These are phyloP conservation scores for Exidia glandulosa DNA, from an alignment of 768 basidiomycete species.

Conservation along the genomic window DNA sequence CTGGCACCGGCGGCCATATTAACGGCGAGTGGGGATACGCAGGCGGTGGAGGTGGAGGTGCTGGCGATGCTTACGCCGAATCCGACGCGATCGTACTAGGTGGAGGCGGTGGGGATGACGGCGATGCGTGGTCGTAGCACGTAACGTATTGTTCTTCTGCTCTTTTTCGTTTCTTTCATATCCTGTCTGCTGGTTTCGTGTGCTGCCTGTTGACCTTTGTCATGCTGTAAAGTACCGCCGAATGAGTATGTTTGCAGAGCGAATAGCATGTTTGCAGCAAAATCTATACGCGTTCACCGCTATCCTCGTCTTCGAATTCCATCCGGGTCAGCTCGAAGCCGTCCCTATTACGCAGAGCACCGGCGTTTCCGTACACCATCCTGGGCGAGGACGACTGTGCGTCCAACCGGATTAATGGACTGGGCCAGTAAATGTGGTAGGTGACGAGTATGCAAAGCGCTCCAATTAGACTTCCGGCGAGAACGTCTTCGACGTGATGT, in stretches of 20 bases:
- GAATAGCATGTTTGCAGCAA: no score
- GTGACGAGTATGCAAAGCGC: slow-evolving; percentile 34
- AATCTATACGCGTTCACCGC: neutral
- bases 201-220: no score
- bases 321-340: slow-evolving; percentile 39
- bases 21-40: neutral
- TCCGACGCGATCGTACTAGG: slow-evolving; percentile 55
- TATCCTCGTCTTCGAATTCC: slow-evolving; percentile 22
- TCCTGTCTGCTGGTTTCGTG: slow-evolving; percentile 10
- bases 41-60: neutral
- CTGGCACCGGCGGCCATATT: slow-evolving; percentile 8
- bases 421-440: slow-evolving; percentile 58
- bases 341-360: slow-evolving; percentile 16
- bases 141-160: slow-evolving; percentile 12
- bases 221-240: no score
- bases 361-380: slow-evolving; percentile 25
- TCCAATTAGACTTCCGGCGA: slow-evolving; percentile 52
- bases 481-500: slow-evolving; percentile 61
- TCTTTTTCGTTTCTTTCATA: slow-evolving; percentile 12
- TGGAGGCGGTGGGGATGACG: no score
- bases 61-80: slow-evolving; percentile 11
- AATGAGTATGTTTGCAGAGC: no score
- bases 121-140: slow-evolving; percentile 28
- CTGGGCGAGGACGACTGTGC: slow-evolving; percentile 21
- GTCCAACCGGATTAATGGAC: slow-evolving; percentile 33